Evolutionary conservation across 2,329 filamentous ascomycete species (phyloP).

Genomic region (Xylaria sp.): DNA sequence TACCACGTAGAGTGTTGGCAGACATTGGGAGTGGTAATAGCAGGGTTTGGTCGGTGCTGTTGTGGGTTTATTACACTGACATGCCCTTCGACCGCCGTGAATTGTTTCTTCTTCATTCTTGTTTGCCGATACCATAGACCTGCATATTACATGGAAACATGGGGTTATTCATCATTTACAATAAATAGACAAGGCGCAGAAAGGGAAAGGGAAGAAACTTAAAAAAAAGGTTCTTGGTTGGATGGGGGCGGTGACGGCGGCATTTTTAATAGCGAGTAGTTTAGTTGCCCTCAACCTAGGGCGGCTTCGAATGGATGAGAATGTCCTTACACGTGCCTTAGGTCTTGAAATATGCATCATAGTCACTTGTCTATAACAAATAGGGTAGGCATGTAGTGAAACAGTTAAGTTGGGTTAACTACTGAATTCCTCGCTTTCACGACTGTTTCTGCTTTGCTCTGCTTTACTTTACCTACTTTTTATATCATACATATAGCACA

Average conservation of each 20-base stretch:
- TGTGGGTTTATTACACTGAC: neutral
- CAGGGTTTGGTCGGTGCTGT: neutral
- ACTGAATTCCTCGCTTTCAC: neutral
- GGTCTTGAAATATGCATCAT: neutral
- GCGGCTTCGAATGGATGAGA: neutral
- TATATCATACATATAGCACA: slow-evolving; percentile 14
- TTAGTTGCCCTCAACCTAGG: neutral
- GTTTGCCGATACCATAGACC: slow-evolving; percentile 28
- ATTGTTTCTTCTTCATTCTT: neutral
- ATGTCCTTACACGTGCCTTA: neutral
- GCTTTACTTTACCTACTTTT: neutral
- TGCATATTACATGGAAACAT: slow-evolving; percentile 28
- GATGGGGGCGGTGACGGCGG: neutral
- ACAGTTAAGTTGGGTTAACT: neutral
- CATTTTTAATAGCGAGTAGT: neutral
- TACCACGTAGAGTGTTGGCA: neutral
- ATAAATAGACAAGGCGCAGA: slow-evolving; percentile 24
- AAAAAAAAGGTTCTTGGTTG: neutral
- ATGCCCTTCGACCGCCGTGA: neutral
- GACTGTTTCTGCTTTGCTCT: neutral
- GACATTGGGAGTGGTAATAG: neutral
- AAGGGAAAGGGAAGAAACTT: neutral
- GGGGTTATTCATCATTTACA: neutral
- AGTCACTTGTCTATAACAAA: neutral
- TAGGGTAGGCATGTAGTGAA: neutral